phyloP scores from a whole-genome alignment of 2,329 filamentous ascomycete genomes.

The Scorias spongiosa region DNA sequence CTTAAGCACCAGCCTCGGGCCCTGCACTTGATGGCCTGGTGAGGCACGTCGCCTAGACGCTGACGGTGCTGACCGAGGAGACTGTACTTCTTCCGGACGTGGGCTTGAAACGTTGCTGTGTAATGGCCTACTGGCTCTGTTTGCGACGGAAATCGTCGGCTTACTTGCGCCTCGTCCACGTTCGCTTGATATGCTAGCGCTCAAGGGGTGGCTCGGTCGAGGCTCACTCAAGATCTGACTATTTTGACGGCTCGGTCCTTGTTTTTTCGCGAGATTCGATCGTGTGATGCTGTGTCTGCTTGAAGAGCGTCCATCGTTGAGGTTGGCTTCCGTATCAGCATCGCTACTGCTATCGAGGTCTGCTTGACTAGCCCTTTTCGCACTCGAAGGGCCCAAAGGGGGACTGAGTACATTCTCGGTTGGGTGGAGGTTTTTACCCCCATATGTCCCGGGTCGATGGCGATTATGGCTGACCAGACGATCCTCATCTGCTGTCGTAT shows the following conservation, averaged over 20 bases:
- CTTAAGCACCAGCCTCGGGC: slow-evolving; percentile 36
- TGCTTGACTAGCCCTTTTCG: slow-evolving; percentile 15
- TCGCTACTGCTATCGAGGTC: slow-evolving; percentile 17
- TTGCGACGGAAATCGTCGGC: slow-evolving; percentile 6
- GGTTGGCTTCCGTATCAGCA: slow-evolving; percentile 20
- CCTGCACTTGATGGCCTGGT: slow-evolving; percentile 2
- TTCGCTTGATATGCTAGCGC: slow-evolving; percentile 16
- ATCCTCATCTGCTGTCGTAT: slow-evolving; percentile 75
- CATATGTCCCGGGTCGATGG: slow-evolving; percentile 33
- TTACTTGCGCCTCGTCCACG: slow-evolving; percentile 9
- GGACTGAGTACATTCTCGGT: slow-evolving; percentile 79
- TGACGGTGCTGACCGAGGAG: slow-evolving; percentile 16
- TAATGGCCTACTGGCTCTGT: background rate
- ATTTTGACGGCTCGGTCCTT: slow-evolving; percentile 22
- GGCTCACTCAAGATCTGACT: slow-evolving; percentile 25
- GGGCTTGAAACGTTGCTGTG: slow-evolving; percentile 11
- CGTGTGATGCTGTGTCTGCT: slow-evolving; percentile 16
- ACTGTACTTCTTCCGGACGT: slow-evolving; percentile 14
- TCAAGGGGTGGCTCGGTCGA: slow-evolving; percentile 13
- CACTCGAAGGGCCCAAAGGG: slow-evolving; percentile 11
- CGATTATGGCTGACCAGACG: slow-evolving; percentile 86
- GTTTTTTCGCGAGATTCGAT: slow-evolving; percentile 11
- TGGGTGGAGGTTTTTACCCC: slow-evolving; percentile 79
- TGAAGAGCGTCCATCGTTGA: slow-evolving; percentile 18
- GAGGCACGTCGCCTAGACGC: slow-evolving; percentile 9